phyloP scores from a whole-genome alignment of 495 filamentous ascomycete species.

The Geoglossum glabrum region DNA sequence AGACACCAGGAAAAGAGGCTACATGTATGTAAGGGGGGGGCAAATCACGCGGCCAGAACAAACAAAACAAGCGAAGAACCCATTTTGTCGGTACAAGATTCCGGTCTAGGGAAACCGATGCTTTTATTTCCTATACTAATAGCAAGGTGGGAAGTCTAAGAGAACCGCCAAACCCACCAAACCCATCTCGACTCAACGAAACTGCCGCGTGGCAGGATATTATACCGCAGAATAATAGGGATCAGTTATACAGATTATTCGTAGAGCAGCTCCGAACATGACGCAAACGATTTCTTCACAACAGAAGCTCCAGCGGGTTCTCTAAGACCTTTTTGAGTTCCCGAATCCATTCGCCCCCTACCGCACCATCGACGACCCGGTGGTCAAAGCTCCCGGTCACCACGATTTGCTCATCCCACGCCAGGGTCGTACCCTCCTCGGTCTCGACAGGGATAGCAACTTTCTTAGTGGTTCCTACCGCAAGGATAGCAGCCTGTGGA shows the following conservation, averaged over 20 bases:
- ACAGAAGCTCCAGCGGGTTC: conserved; percentile 83
- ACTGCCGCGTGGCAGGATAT: neutral
- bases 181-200: neutral
- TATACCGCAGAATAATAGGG: neutral
- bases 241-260: neutral
- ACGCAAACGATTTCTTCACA: conserved; percentile 30
- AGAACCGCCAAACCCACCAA: neutral
- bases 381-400: conserved; percentile 95
- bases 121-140: neutral
- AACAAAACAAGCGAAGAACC: too few species aligned
- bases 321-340: conserved; percentile 96
- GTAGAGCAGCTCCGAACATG: neutral
- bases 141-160: neutral
- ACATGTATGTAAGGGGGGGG: too few species aligned
- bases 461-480: conserved; percentile 86
- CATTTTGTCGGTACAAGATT: too few species aligned
- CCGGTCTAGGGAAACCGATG: too few species aligned
- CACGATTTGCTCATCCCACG: conserved; percentile 94
- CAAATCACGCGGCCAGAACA: too few species aligned
- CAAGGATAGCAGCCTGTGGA: conserved; percentile 88
- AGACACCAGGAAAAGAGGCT: too few species aligned
- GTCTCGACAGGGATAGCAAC: conserved; percentile 73
- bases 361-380: conserved; percentile 82
- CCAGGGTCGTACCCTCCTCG: conserved; percentile 60
- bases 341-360: conserved; percentile 90